phyloP scores from a whole-genome alignment of 352 stramenopile species.

The Globisporangium nodosum region DNA sequence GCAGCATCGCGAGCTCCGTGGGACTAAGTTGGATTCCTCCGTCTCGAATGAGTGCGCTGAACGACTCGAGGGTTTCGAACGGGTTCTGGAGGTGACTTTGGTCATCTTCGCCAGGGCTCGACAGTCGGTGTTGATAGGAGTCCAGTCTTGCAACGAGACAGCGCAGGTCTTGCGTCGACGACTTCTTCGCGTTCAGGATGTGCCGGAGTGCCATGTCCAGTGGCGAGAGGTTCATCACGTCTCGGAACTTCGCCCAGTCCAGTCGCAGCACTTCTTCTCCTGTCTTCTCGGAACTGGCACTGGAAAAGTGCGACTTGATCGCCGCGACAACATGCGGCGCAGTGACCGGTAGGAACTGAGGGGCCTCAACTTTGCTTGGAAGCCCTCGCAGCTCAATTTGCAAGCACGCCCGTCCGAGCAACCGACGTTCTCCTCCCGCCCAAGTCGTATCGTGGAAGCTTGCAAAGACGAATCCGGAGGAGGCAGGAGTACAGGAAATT shows the following conservation, averaged over 20 bases:
- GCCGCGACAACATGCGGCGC: neutral
- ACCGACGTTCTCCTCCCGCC: neutral
- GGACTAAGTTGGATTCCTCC: neutral
- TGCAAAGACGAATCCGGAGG: neutral
- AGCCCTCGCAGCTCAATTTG: slow-evolving; percentile 4
- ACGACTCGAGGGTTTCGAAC: slow-evolving; percentile 2
- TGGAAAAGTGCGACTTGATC: slow-evolving; percentile 5
- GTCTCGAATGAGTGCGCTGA: neutral
- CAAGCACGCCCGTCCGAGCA: slow-evolving; percentile 6
- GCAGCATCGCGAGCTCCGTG: slow-evolving; percentile 8
- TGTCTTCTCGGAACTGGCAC: neutral
- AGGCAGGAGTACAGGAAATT: neutral
- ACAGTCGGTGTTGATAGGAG: neutral
- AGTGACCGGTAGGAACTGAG: slow-evolving; percentile 5
- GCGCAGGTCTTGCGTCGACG: neutral
- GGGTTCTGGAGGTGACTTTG: neutral
- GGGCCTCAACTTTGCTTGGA: neutral
- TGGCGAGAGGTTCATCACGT: slow-evolving; percentile 13
- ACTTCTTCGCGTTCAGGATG: slow-evolving; percentile 6
- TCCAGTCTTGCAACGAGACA: neutral
- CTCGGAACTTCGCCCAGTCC: slow-evolving; percentile 19
- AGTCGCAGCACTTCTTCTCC: neutral
- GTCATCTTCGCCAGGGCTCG: neutral
- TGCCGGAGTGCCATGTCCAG: slow-evolving; percentile 11
- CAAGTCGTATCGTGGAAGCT: slow-evolving; percentile 4